Evolutionary conservation across 306 rosid genomes (phyloP).

Genomic region (Rosa lucieae): DNA sequence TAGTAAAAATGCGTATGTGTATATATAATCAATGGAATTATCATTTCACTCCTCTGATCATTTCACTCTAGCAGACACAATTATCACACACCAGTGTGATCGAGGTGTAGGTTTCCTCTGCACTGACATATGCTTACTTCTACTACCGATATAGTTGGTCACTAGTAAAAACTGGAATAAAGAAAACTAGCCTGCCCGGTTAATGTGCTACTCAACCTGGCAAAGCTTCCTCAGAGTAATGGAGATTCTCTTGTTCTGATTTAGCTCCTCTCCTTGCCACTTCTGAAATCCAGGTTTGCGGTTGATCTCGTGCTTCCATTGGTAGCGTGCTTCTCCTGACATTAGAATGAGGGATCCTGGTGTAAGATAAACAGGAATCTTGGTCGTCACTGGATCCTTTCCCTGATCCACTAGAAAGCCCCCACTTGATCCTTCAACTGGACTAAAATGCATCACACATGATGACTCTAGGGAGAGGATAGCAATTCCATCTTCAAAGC

Average conservation of each 20-base stretch:
- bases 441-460: slow-evolving; percentile 83
- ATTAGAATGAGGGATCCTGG: slow-evolving; percentile 76
- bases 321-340: slow-evolving; percentile 84
- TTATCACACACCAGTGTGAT: slow-evolving; percentile 56
- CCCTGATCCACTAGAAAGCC: slow-evolving; percentile 9
- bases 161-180: not conserved
- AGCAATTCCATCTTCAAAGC: slow-evolving; percentile 92
- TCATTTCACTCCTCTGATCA: slow-evolving; percentile 41
- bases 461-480: slow-evolving; percentile 75
- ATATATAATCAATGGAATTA: not conserved
- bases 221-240: slow-evolving; percentile 85
- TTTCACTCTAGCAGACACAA: slow-evolving; percentile 69
- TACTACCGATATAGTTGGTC: not conserved
- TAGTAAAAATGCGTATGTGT: not conserved
- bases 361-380: slow-evolving; percentile 57
- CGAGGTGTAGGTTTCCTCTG: slow-evolving; percentile 21
- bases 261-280: slow-evolving; percentile 62
- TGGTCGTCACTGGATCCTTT: not conserved
- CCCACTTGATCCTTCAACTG: slow-evolving; percentile 25
- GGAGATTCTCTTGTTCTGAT: slow-evolving; percentile 62
- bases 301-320: slow-evolving; percentile 87
- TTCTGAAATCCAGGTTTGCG: slow-evolving; percentile 68
- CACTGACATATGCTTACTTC: not conserved
- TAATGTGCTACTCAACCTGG: slow-evolving; percentile 31
- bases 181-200: not conserved